phyloP scores from a whole-genome alignment of 352 stramenopile species.

The Blastocystis sp. region DNA sequence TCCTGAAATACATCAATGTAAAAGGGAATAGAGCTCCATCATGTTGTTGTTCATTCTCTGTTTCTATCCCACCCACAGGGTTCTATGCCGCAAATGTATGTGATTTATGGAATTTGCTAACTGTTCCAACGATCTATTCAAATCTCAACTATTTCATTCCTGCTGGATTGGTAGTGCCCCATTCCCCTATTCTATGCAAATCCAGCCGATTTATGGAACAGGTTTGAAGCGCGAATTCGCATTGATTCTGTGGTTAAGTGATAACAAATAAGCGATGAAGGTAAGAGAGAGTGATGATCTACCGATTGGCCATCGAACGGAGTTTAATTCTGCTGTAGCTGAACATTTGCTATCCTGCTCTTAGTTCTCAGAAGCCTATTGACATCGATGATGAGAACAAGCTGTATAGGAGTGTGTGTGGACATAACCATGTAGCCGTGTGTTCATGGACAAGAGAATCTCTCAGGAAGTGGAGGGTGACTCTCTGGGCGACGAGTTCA shows the following conservation, averaged over 20 bases:
- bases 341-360: conserved; percentile 96
- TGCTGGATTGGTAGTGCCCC: too few relatives aligned
- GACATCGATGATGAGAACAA: conserved; percentile 99
- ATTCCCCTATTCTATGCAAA: too few relatives aligned
- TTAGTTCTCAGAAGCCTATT: conserved; percentile 93
- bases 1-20: too few relatives aligned
- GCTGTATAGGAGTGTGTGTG: too few relatives aligned
- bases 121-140: too few relatives aligned
- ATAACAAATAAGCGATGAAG: neutral
- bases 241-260: neutral
- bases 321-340: conserved; percentile 77
- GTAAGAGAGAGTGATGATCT: neutral
- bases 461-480: conserved; percentile 93
- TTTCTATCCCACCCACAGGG: too few relatives aligned
- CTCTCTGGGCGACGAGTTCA: conserved; percentile 97
- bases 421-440: too few relatives aligned
- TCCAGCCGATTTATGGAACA: neutral
- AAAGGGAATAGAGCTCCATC: too few relatives aligned
- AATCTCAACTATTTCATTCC: too few relatives aligned
- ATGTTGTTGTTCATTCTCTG: too few relatives aligned
- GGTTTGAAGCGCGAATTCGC: neutral
- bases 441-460: conserved; percentile 98
- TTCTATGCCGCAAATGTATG: too few relatives aligned
- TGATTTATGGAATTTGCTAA: too few relatives aligned
- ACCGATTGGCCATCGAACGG: neutral